Percentiles rank a stretch among this genome's conserved stretches.
phyloP scores from a whole-genome alignment of 1,284 basidiomycete genomes.

The Farysia itapuensis region DNA sequence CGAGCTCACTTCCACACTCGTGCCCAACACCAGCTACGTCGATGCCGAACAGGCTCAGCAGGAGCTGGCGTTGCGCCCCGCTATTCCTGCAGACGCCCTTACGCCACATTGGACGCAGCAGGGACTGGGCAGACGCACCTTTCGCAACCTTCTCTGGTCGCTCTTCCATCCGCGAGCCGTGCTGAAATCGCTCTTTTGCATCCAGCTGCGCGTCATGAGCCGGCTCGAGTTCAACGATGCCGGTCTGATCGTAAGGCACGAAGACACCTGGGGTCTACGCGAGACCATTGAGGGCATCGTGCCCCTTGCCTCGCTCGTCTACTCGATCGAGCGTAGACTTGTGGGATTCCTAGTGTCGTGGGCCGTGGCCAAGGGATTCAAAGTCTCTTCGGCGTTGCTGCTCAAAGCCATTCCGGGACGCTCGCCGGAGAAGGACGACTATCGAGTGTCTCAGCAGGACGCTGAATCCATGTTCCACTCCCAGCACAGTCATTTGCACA shows the following conservation, averaged over 20 bases:
- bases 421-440: conserved; percentile 1
- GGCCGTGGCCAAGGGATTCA: conserved; percentile 50
- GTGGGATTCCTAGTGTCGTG: conserved; percentile 49
- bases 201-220: conserved; percentile 56
- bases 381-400: conserved; percentile 35
- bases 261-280: conserved; percentile 57
- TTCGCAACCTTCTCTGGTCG: conserved; percentile 47
- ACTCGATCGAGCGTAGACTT: conserved; percentile 50
- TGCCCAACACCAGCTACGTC: conserved; percentile 18
- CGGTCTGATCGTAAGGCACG: conserved; percentile 57
- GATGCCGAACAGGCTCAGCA: conserved; percentile 32
- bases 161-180: conserved; percentile 48
- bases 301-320: conserved; percentile 52
- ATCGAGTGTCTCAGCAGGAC: conserved; percentile 25
- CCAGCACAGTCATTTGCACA: conserved; percentile 12
- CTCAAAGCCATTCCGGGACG: conserved; percentile 24
- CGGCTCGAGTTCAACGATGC: conserved; percentile 60
- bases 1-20: conserved; percentile 1
- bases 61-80: conserved; percentile 22
- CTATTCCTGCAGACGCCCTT: conserved; percentile 50
- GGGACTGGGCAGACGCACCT: conserved; percentile 46
- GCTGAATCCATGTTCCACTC: conserved; percentile 31
- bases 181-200: conserved; percentile 49
- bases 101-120: conserved; percentile 53
- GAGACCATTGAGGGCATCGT: conserved; percentile 57